Evolutionary conservation across 805 yeast genomes (phyloP).

Genomic region (Maudiozyma barnettii): DNA sequence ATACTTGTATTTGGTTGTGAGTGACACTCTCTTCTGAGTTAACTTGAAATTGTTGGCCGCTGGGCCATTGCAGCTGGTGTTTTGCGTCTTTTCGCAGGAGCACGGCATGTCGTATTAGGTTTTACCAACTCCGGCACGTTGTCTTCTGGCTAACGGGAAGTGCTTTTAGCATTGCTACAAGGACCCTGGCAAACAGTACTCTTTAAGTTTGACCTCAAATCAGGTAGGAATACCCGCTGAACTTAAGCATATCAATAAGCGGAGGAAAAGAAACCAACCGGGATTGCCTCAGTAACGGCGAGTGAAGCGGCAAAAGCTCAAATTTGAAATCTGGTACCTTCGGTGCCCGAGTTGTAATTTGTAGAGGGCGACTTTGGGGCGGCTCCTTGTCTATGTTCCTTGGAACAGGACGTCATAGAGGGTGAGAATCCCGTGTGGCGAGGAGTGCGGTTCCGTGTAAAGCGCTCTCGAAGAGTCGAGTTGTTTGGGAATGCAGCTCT

Average conservation of each 20-base stretch:
- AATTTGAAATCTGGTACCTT: constrained; percentile 35
- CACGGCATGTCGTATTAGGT: constrained; percentile 15
- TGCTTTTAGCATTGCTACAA: too few species aligned
- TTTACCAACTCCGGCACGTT: constrained; percentile 14
- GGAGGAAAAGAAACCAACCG: constrained; percentile 39
- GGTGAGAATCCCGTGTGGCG: constrained; percentile 36
- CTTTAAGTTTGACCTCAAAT: constrained; percentile 32
- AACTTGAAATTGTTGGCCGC: constrained; percentile 27
- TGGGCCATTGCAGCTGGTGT: constrained; percentile 4
- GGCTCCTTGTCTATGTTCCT: constrained; percentile 31
- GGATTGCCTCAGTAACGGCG: constrained; percentile 39
- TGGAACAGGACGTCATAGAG: constrained; percentile 36
- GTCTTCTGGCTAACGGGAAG: constrained; percentile 5
- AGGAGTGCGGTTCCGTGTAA: constrained; percentile 26
- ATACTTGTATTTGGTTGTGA: constrained; percentile 28
- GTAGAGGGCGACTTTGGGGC: constrained; percentile 30
- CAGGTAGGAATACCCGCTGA: constrained; percentile 36
- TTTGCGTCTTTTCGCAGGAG: neutral
- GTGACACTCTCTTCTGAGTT: constrained; percentile 24
- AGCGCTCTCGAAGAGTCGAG: constrained; percentile 23
- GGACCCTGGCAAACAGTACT: constrained; percentile 15
- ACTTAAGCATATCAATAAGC: constrained; percentile 39
- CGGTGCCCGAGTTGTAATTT: constrained; percentile 34
- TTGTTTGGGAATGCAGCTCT: constrained; percentile 35
- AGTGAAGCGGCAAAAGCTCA: constrained; percentile 35